Base-by-base conservation (phyloP, 768 basidiomycete species). In the Phallus indusiatus region DNA sequence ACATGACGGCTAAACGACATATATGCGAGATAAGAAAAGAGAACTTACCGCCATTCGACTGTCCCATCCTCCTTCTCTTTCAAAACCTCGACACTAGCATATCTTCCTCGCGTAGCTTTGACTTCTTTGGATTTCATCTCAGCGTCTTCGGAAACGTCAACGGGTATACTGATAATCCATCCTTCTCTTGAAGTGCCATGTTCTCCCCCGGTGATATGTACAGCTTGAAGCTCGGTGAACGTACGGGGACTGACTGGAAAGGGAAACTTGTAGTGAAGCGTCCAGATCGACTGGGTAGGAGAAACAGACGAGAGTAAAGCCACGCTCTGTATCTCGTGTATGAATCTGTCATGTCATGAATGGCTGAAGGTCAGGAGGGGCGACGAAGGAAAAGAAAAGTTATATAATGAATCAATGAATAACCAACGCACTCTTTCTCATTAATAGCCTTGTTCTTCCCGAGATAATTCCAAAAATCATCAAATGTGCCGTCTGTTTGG, bases 171-270 rank as follows among this genome's bases (percentile, higher is more conserved):
- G 52, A 33, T 22, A 48, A 68, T 81, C n/a, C 63, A 88, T 85
- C 85, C 87, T 50, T 75, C 78, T 60, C 77, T 78, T 2, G 59
- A 50, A 1, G 12, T 12, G 35, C 51, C 62, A 7, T 81, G 81
- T 35, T 76, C 71, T 3, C 73, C 67, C 47, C 80, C 76, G 22
- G 74, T 70, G 22, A 85, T 70, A 60, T 81, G 76, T 10, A 74
- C 73, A n/a, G 84, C 78, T 66, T 88, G 86, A 42, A 89, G 69
- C 36, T 84, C 85, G 1, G 87, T 89, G 70, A 90, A 91, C 20
- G 86, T 78, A 14, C 88, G 82, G 10, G 87, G 82, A 2, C 86
- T 83, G 18, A 90, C 70, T 2, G 87, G 82, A 6, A 85, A 81
- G 0, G 81, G 74, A 70, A 90, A 87, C 2, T 78, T 84, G 70